Percentiles rank a stretch among this genome's conserved stretches.
phyloP scores from a whole-genome alignment of 495 filamentous ascomycete species.

The Neurospora pannonica region DNA sequence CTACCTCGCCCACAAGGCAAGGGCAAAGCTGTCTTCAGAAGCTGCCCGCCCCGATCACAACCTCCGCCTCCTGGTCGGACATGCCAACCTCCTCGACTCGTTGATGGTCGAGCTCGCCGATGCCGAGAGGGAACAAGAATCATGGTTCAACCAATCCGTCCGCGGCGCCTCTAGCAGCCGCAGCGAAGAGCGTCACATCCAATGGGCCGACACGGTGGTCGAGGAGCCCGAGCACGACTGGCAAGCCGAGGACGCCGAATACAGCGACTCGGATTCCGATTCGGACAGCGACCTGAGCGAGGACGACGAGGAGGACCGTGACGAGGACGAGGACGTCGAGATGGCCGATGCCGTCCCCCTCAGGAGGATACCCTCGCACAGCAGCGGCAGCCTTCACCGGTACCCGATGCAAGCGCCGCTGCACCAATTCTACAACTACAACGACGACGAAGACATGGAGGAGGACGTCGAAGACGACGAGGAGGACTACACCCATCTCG shows the following conservation, averaged over 20 bases:
- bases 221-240: slow-evolving; percentile 67
- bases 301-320: slow-evolving; percentile 23
- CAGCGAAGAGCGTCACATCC: slow-evolving; percentile 57
- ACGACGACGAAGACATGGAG: slow-evolving; percentile 47
- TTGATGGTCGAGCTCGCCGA: slow-evolving; percentile 93
- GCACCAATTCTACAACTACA: slow-evolving; percentile 9
- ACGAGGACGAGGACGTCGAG: slow-evolving; percentile 42
- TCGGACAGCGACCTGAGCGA: slow-evolving; percentile 18
- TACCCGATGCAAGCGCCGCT: slow-evolving; percentile 5
- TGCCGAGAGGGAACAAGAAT: slow-evolving; percentile 91
- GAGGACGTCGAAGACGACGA: slow-evolving; percentile 58
- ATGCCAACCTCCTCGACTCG: slow-evolving; percentile 95
- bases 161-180: slow-evolving; percentile 54
- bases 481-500: slow-evolving; percentile 60
- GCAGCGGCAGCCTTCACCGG: slow-evolving; percentile 10
- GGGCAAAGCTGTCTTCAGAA: slow-evolving; percentile 87
- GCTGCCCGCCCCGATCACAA: slow-evolving; percentile 87
- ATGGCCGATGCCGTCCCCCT: slow-evolving; percentile 42
- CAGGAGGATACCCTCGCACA: slow-evolving; percentile 33
- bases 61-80: slow-evolving; percentile 84
- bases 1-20: slow-evolving; percentile 91
- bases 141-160: slow-evolving; percentile 96
- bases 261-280: slow-evolving; percentile 34
- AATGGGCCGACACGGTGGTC: slow-evolving; percentile 75
- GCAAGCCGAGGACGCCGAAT: slow-evolving; percentile 56